Percentiles rank a stretch among this genome's conserved stretches.
Conservation (phyloP, 148 eudicot species). For the Silene latifolia region DNA sequence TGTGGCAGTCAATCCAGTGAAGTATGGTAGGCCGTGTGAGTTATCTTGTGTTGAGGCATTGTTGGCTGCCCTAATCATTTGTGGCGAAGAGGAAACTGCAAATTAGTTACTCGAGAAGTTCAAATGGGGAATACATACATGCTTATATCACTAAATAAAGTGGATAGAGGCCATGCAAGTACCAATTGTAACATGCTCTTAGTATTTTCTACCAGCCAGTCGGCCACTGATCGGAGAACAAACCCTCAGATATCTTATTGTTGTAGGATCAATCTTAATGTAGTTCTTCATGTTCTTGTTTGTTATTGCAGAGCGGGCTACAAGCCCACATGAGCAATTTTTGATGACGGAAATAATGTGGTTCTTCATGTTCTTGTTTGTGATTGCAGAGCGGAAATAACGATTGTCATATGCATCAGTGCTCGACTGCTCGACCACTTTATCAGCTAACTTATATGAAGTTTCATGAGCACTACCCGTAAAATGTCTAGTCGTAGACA, state of each 20-base stretch:
- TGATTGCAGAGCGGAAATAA: too few relatives aligned
- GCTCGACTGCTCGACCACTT: too few relatives aligned
- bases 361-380: too few relatives aligned
- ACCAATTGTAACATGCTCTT: neutral
- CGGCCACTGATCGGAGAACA: neutral
- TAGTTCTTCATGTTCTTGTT: too few relatives aligned
- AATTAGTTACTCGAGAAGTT: constrained; percentile 73
- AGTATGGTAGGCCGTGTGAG: constrained; percentile 91
- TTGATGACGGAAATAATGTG: too few relatives aligned
- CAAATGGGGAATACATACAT: constrained; percentile 93
- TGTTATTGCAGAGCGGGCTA: too few relatives aligned
- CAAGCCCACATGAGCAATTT: too few relatives aligned
- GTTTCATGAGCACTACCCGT: too few relatives aligned
- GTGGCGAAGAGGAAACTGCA: constrained; percentile 90
- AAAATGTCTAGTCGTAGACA: too few relatives aligned
- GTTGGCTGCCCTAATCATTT: constrained; percentile 84
- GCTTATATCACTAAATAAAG: constrained; percentile 91
- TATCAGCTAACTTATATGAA: too few relatives aligned
- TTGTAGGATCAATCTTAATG: too few relatives aligned
- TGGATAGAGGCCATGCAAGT: neutral
- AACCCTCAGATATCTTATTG: neutral
- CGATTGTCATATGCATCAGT: too few relatives aligned
- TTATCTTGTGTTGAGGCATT: constrained; percentile 96
- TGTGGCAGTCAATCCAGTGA: constrained; percentile 95
- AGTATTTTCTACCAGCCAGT: neutral